phyloP scores from a whole-genome alignment of 768 basidiomycete genomes.

The Lenzites betulinus region DNA sequence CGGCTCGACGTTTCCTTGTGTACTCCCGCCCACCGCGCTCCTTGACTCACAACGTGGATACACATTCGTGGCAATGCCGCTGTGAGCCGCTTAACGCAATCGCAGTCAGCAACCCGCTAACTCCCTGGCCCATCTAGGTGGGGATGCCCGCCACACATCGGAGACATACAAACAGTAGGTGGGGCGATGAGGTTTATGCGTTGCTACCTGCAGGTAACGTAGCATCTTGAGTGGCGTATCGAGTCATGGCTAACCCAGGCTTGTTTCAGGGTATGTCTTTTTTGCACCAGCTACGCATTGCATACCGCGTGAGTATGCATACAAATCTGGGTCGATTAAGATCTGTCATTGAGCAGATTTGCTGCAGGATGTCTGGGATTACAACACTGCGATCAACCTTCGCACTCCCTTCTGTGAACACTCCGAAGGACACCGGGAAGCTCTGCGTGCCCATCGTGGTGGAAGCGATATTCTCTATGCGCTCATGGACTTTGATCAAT shows the following conservation, averaged over 20 bases:
- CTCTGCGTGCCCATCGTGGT: not conserved
- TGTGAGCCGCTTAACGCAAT: not conserved
- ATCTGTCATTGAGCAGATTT: not conserved
- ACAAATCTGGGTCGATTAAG: not conserved
- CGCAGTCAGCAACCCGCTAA: no score
- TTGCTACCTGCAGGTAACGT: not conserved
- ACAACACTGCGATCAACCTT: not conserved
- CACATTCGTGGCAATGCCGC: not conserved
- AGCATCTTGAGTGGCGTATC: not conserved
- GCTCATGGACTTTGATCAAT: constrained; percentile 4
- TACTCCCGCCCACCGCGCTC: not conserved
- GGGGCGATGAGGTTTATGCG: not conserved
- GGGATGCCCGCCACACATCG: not conserved
- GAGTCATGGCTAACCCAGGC: not conserved
- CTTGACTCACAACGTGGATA: not conserved
- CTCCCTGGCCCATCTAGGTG: not conserved
- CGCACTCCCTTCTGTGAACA: not conserved
- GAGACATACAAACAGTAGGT: not conserved
- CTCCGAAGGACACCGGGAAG: not conserved
- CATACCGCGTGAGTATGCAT: not conserved
- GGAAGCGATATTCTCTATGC: not conserved
- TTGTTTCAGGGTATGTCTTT: not conserved
- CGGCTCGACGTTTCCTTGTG: not conserved
- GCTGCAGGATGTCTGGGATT: not conserved
- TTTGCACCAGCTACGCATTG: not conserved